These are phyloP conservation scores for Acacia melanoxylon DNA, from an alignment of 306 rosid genomes.

Conservation along the genomic window DNA sequence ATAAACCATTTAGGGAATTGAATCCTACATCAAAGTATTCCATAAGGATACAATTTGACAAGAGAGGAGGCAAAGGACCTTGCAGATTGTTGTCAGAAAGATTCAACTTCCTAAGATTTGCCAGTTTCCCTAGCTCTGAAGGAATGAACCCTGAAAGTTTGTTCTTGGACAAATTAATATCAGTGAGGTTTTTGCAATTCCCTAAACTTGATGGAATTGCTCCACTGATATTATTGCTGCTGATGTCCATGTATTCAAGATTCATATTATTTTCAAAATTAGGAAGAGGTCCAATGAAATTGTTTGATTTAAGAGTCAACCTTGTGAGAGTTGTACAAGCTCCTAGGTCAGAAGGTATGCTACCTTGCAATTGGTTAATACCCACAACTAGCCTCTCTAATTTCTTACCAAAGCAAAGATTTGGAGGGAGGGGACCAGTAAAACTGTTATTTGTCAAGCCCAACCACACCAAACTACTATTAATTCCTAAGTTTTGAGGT, in stretches of 20 bases:
- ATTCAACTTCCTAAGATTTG: conserved; percentile 32
- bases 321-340: conserved; percentile 49
- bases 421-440: conserved; percentile 54
- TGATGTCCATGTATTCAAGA: conserved; percentile 41
- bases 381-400: conserved; percentile 39
- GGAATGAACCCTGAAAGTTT: conserved; percentile 47
- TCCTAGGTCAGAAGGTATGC: conserved; percentile 49
- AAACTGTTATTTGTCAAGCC: conserved; percentile 54
- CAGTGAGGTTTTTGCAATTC: conserved; percentile 42
- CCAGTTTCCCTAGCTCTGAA: conserved; percentile 47
- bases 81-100: conserved; percentile 50
- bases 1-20: conserved; percentile 53
- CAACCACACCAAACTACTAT: conserved; percentile 48
- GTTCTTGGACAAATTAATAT: conserved; percentile 47
- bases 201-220: conserved; percentile 52
- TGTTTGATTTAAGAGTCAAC: conserved; percentile 40
- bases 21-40: conserved; percentile 43
- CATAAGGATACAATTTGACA: conserved; percentile 46
- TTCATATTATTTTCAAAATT: conserved; percentile 28
- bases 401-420: conserved; percentile 55
- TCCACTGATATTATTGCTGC: conserved; percentile 44
- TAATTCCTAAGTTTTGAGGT: conserved; percentile 56
- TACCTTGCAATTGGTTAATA: conserved; percentile 48
- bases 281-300: conserved; percentile 48
- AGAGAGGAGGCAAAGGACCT: conserved; percentile 50